phyloP scores from a whole-genome alignment of 371 early-diverging fungal genomes.

The Mortierella sp. region DNA sequence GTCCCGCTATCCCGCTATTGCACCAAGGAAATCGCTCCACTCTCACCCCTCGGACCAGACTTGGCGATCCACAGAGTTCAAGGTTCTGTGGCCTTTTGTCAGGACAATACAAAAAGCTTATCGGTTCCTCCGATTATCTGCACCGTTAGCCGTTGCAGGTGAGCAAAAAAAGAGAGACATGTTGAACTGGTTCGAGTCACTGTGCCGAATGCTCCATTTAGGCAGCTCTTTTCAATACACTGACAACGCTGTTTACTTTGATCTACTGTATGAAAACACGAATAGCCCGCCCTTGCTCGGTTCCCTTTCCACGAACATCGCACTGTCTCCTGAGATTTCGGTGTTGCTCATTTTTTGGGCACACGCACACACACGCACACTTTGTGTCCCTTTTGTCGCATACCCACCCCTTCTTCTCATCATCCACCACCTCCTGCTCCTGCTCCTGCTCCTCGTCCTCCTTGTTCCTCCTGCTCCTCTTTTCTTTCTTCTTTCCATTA shows the following conservation, averaged over 20 bases:
- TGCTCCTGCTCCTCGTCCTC: background rate
- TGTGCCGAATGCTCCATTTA: too few relatives aligned
- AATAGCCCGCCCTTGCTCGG: background rate
- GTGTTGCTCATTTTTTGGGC: too few relatives aligned
- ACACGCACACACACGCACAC: too few relatives aligned
- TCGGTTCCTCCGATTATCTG: background rate
- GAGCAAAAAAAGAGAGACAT: too few relatives aligned
- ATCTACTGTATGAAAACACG: background rate
- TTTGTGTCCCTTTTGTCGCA: background rate
- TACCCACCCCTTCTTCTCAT: background rate
- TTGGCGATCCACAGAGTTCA: background rate
- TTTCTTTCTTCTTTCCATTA: background rate
- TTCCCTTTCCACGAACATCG: slow-evolving; percentile 1
- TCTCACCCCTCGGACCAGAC: background rate
- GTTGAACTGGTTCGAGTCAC: too few relatives aligned
- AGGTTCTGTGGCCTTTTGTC: too few relatives aligned
- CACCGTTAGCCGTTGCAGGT: slow-evolving; percentile 1
- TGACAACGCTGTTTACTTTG: too few relatives aligned
- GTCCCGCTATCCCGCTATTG: slow-evolving; percentile 6
- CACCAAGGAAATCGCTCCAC: background rate
- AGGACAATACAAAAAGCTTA: too few relatives aligned
- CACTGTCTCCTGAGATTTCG: slow-evolving; percentile 14
- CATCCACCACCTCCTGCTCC: background rate
- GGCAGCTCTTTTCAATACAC: too few relatives aligned
- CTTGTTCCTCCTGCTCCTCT: slow-evolving; percentile 1